Base-by-base conservation (phyloP, 192 early-diverging fungal genomes). In the Umbelopsis vinacea region DNA sequence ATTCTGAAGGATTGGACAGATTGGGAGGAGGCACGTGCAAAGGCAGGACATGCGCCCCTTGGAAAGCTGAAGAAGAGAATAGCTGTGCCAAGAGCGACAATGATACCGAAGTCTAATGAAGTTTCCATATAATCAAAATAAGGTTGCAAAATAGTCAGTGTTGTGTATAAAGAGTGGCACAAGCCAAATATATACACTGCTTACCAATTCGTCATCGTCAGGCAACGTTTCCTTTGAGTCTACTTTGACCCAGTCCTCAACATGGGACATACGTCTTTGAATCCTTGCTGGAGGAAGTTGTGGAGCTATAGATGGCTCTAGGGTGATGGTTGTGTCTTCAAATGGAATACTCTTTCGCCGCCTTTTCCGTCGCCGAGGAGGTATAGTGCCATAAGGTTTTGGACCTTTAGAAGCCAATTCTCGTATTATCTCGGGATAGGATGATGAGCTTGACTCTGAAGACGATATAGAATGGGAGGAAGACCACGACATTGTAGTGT, bases 191-290 rank as follows among this genome's bases (percentile, higher is more conserved):
- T 37, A 22, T 54, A 26, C 3, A 22, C 53, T 29, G 35, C 43
- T 66, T 78, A 78, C 76, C 60, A 79, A 70, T 74, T 79, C 77
- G 29, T 79, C 77, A 71, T 79, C 77, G 57, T 79, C 77, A n/a
- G 77, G 77, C 23, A 79, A 33, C 40, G 68, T 54, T 71, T 79
- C 77, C 68, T 79, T 79, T 48, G 73, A 74, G 54, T 79, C 77
- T 11, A 79, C 77, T 21, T 43, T 53, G 21, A 74, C 69, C 77
- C 77, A 79, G 52, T 79, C 70, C 52, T 79, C 77, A 29, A 79
- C 77, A 68, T 79, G 77, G n/a, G 77, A 79, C 77, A 79, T 79
- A 10, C 77, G 60, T 70, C 77, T 63, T n/a, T 63, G 57, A 12
- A 63, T 37, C 19, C 33, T 35, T 19, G 35, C 7, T 29, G 57